Evolutionary conservation across 805 yeast species (phyloP), one percentile per base, ranked within the genome.

Genomic region (Spencermartinsiella europaea): DNA sequence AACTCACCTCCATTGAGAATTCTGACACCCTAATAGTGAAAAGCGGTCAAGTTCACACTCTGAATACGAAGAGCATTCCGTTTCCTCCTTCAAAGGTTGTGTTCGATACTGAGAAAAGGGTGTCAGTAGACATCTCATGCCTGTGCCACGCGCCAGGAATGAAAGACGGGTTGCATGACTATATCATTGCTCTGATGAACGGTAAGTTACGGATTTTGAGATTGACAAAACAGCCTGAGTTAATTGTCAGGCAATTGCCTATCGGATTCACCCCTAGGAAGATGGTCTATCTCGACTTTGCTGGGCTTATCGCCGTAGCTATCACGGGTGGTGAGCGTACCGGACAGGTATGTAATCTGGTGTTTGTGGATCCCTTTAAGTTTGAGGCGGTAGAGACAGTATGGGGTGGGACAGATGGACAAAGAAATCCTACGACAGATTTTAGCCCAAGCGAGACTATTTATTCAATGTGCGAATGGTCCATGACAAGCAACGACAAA

Each of bases 291-390:
- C 19, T 53, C 12, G 49, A 50, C 17, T 47, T 48, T 20, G 16
- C 51, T 12, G 12, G 25, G 15, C 47, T 42, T 16, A 45, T 51
- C 31, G 57, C 53, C 2, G 53, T 53, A 10, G 42, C 47, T 10
- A 4, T 44, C 16, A 31, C 36, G 2, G 31, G 45, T 5, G 25
- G 37, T 10, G 34, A 25, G 31, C 31, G 12, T 25, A 25, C 10
- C 12, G 31, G 31, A 20, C 12, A 35, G 3, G 17, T 22, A 5
- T 27, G 34, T 21, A 44, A 38, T 21, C 37, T 48, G 34, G 19
- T 35, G 3, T 48, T 48, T 41, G 52, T 48, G 15, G 52, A 48
- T 22, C 49, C 48, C 12, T n/a, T 37, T 16, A 16, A 38, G 42
- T 15, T 15, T 20, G n/a, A 38, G 1, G 22, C 12, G 5, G 25